Evolutionary conservation across 2,329 filamentous ascomycete genomes (phyloP).

Genomic region (Ceratocystis papillata): DNA sequence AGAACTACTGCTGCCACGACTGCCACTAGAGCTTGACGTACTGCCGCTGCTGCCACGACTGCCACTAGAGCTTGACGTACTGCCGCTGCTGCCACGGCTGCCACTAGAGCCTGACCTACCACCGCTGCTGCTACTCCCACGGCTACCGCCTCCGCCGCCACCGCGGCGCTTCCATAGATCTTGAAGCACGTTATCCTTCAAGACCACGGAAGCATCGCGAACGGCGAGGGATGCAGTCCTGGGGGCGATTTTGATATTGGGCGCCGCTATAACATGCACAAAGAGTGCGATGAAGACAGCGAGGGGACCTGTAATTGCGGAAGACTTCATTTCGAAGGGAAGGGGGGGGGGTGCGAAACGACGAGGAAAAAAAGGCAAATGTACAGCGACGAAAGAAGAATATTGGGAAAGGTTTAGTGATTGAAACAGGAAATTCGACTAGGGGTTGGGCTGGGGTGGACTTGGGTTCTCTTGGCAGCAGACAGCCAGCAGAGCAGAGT

Average conservation of each 20-base stretch:
- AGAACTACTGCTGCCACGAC: slow-evolving; percentile 27
- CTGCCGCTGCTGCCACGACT: slow-evolving; percentile 28
- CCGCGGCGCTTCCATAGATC: slow-evolving; percentile 49
- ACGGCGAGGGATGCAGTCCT: neutral
- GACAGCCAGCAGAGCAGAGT: too few species aligned
- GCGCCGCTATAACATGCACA: slow-evolving; percentile 27
- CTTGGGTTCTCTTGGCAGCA: too few species aligned
- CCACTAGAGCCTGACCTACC: slow-evolving; percentile 24
- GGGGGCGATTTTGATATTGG: slow-evolving; percentile 25
- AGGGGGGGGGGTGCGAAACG: neutral
- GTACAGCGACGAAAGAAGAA: neutral
- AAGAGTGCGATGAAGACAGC: slow-evolving; percentile 25
- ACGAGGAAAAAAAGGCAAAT: neutral
- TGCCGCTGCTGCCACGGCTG: slow-evolving; percentile 28
- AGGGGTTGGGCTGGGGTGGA: too few species aligned
- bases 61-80: slow-evolving; percentile 23
- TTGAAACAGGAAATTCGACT: neutral
- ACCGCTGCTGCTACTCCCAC: slow-evolving; percentile 32
- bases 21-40: slow-evolving; percentile 21
- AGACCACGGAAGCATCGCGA: neutral
- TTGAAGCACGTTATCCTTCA: neutral
- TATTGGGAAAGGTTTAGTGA: neutral
- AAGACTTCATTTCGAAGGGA: slow-evolving; percentile 13
- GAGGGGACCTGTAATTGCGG: neutral
- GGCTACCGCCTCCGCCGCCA: slow-evolving; percentile 45